Conservation (phyloP, 176 grass and related monocot genomes). For the Elaeis guineensis region DNA sequence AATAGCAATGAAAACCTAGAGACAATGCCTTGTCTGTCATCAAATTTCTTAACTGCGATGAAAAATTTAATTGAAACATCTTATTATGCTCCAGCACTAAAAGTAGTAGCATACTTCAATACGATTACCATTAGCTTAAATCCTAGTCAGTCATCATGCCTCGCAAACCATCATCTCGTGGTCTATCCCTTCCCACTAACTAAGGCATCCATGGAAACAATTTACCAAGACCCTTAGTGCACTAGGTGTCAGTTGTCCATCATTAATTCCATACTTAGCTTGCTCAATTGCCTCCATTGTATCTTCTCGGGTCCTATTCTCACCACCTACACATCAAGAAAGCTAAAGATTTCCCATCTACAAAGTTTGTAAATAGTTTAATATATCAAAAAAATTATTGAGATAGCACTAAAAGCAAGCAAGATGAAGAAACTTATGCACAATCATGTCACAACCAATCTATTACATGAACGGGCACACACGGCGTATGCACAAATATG, state of each 20-base stretch:
- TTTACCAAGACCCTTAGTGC: slow-evolving; percentile 54
- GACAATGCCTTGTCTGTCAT: too few relatives aligned
- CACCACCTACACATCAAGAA: slow-evolving; percentile 39
- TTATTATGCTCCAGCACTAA: too few relatives aligned
- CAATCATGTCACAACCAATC: too few relatives aligned
- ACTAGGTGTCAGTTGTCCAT: slow-evolving; percentile 34
- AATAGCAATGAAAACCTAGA: too few relatives aligned
- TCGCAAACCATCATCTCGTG: slow-evolving; percentile 59
- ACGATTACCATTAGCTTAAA: slow-evolving; percentile 38
- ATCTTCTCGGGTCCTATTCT: slow-evolving; percentile 59
- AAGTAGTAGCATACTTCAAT: too few relatives aligned
- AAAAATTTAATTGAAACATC: too few relatives aligned
- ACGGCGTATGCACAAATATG: too few relatives aligned
- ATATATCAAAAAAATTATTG: slow-evolving; percentile 3
- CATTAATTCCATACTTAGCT: slow-evolving; percentile 81
- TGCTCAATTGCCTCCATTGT: slow-evolving; percentile 92
- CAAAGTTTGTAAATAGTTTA: not conserved
- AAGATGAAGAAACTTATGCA: too few relatives aligned
- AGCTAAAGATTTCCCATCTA: slow-evolving; percentile 10
- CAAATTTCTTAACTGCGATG: too few relatives aligned
- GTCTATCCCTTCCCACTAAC: slow-evolving; percentile 33
- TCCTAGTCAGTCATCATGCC: slow-evolving; percentile 55
- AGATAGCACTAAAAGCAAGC: not conserved
- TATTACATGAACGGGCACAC: too few relatives aligned
- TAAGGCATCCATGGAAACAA: slow-evolving; percentile 82